Evolutionary conservation across 1,284 basidiomycete genomes (phyloP), one percentile per base, ranked within the genome.

Genomic region (Irpex sp.): DNA sequence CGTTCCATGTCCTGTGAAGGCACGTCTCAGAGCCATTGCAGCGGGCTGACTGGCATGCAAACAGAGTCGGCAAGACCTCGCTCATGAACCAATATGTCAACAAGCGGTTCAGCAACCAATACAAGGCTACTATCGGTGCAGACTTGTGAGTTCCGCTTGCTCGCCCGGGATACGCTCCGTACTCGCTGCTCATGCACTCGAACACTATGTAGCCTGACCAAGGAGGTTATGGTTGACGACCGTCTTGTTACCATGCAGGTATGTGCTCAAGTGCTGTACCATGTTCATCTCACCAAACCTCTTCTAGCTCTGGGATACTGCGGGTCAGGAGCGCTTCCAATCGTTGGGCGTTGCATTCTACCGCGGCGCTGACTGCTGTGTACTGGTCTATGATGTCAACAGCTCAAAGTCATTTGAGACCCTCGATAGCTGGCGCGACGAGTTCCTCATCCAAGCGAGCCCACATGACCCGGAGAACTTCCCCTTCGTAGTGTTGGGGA

Each of bases 41-140:
- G 15, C 15, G 40, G 21, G 26, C 34, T 58, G 9, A 47, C 13
- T 11, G 8, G 13, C 21, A n/a, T 7, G 17, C 52, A 37, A 13
- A 9, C 73, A 97, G 97, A 66, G 97, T 99, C 77, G 97, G 97
- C 60, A 99, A 99, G 91, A 99, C 97, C 58, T 99, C 97, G 51
- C 88, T 99, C 72, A 99, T 99, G 97, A 99, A 98, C 83, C 97
- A 99, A 83, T 99, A 98, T 83, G 97, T 99, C 72, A 99, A 99
- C 89, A 99, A 98, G 81, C 92, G 97, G 68, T 99, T 99, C 81
- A 97, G 93, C 74, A 98, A 97, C 78, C 97, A 98, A 78, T 99
- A 99, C 87, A 99, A 99, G 82, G 96, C 96, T 9, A 97, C 95
- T 66, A 96, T 97, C 75, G 94, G 93, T 69, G 89, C 90, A 66